Percentiles rank a stretch among this genome's conserved stretches.
Conservation (phyloP, 768 basidiomycete genomes). For the Imleria badia region DNA sequence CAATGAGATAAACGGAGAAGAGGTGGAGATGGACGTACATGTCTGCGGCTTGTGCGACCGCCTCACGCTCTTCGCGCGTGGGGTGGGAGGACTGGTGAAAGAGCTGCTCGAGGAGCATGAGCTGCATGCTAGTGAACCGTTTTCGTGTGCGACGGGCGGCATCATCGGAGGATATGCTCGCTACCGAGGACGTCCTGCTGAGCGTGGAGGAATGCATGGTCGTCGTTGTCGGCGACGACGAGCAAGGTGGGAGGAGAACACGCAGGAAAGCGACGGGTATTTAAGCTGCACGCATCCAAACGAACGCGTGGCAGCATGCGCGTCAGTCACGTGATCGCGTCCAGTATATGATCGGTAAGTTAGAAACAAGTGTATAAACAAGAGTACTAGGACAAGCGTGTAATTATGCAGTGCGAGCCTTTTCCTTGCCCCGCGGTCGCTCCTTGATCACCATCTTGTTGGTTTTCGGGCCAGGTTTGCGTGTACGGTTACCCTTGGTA, state of each 20-base stretch:
- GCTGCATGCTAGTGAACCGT: slow-evolving; percentile 65
- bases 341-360: slow-evolving; percentile 8
- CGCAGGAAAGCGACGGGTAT: slow-evolving; percentile 14
- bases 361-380: not conserved
- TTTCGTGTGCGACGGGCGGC: slow-evolving; percentile 61
- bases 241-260: not conserved
- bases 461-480: slow-evolving; percentile 87
- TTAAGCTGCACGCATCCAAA: slow-evolving; percentile 27
- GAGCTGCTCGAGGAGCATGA: slow-evolving; percentile 70
- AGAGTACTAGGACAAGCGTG: not conserved
- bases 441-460: slow-evolving; percentile 90
- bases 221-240: slow-evolving; percentile 5
- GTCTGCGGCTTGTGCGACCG: slow-evolving; percentile 55
- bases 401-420: slow-evolving; percentile 18
- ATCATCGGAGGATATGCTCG: slow-evolving; percentile 57
- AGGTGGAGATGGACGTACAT: slow-evolving; percentile 48
- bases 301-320: slow-evolving; percentile 30
- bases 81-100: slow-evolving; percentile 74
- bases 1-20: not conserved
- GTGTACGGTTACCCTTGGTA: slow-evolving; percentile 89
- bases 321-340: slow-evolving; percentile 33
- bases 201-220: slow-evolving; percentile 31
- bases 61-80: slow-evolving; percentile 70
- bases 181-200: slow-evolving; percentile 55
- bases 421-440: slow-evolving; percentile 72